Base-by-base conservation (phyloP, 352 stramenopile genomes). In the Globisporangium nodosum region DNA sequence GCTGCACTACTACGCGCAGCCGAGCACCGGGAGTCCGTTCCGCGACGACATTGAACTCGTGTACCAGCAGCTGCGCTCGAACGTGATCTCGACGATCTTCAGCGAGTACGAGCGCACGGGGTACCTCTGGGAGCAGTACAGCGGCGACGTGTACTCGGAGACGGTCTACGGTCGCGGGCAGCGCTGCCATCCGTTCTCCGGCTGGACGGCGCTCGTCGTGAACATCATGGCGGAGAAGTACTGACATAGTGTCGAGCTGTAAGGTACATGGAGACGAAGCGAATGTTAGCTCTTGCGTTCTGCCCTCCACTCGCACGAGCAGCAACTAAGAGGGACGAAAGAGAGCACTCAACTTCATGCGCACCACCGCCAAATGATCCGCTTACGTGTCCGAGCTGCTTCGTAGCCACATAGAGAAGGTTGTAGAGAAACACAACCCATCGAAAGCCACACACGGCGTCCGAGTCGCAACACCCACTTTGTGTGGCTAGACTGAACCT, bases 111-210 rank as follows among this genome's bases (percentile, higher is more conserved):
- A 94, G 62, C 70, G 76, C 7, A 97, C 86, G 9, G 91, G 92
- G 37, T 97, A 90, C 63, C 72, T 98, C 6, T 98, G 92, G 88
- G 94, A 98, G 70, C 90, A 98, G 68, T 98, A 98, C 71, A 93
- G 88, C 54, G 89, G 90, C 33, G 66, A 90, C 40, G 75, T 82
- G 27, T 52, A 78, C 45, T 63, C 61, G 3, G 56, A 47, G 30
- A 31, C 69, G 39, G 57, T 68, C 16, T 89, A 88, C 52, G 94
- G 94, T 1, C 66, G 73, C n/a, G 94, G 94, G 6, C 85, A 92
- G 57, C 75, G 93, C 12, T 90, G 84, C 49, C 91, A 98, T 59
- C 93, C 92, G 47, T 98, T 98, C 63, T 94, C 88, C 0, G 93
- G 92, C n/a, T 98, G 93, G 93, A 98, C 91, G 4, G 80, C 90